Evolutionary conservation across 495 filamentous ascomycete genomes (phyloP), one percentile per base, ranked within the genome.

Genomic region (Hypoxylon lenormandii): DNA sequence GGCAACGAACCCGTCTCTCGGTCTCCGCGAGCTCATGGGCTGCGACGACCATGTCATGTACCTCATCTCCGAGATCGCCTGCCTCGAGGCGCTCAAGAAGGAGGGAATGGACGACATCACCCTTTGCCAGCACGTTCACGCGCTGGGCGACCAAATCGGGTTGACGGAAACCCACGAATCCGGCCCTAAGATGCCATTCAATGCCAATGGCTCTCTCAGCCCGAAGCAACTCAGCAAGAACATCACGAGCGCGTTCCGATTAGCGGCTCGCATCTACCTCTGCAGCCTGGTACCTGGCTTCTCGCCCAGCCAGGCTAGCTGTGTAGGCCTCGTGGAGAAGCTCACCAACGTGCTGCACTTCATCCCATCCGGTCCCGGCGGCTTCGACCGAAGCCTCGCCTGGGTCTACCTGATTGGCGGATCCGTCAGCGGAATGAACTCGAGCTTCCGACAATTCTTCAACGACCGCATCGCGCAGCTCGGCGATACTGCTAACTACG

Each of bases 31-130:
- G 76, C 84, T 98, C 10, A 98, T 98, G 95, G 95, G 95, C 58
- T 98, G 95, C 78, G 95, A 98, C 60, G 95, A 98, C 80, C 88
- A 89, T 19, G 88, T 98, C 73, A 97, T 98, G 95, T 98, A 97
- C 75, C 85, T 98, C 64, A 97, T 98, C 73, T 97, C 93, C 1
- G 95, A 98, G 75, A 97, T 97, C 69, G 91, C 94, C 19, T 98
- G 95, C 79, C 84, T 98, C 37, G 95, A 98, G 70, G 90, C 91
- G 2, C 83, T 97, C 60, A 96, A 94, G 84, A 80, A 80, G 28
- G 90, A 93, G 26, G 90, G 90, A 40, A 89, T 93, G 78, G 90
- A 95, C 66, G 89, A 91, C 69, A 86, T 97, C 62, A 83, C 89
- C 42, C 86, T 97, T 42, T 97, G 94, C 83, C 81, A 87, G 8